Evolutionary conservation across 352 stramenopile species (phyloP), one percentile per base, ranked within the genome.

Genomic region (Globisporangium barbulae): DNA sequence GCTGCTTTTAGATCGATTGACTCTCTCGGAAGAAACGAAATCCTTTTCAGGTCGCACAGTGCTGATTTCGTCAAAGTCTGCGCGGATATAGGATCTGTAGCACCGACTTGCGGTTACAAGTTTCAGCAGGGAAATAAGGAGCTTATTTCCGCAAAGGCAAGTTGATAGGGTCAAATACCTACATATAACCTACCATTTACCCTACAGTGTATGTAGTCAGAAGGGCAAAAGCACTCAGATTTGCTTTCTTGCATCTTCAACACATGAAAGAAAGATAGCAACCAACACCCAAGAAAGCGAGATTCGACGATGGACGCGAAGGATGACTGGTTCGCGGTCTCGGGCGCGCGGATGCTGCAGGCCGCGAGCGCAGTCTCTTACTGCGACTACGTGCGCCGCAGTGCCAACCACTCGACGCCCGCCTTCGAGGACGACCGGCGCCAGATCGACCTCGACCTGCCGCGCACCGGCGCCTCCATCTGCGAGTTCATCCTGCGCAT

Each of bases 391-490:
- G 56, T 78, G 28, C 55, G 47, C 5, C 73, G 70, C 35, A 78
- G 71, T 42, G 49, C 67, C 48, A 61, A 39, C 30, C 73, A 65
- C 6, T 6, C 41, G 35, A 71, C 65, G 5, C 47, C 66, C 13
- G 66, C 76, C 17, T 70, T 85, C 8, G 80, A 82, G n/a, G 83
- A 89, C 9, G 83, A 92, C 66, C 53, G 69, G 54, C 66, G 68
- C 39, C 83, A 92, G 73, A 88, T 92, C 49, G 79, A 88, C 47
- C 69, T 92, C 56, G 83, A 92, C 73, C 62, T 92, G 35, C 69
- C 78, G 30, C 83, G 83, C 31, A 83, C 81, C 10, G 66, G 69
- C 45, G 67, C 72, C 49, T 92, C 83, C 25, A 68, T 90, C 15
- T 70, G 72, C 45, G 73, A 81, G 58, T 89, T 83, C 62, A 61